Percentiles rank a stretch among this genome's conserved stretches.
phyloP scores from a whole-genome alignment of 306 rosid species.

The Prunus fruticosa region DNA sequence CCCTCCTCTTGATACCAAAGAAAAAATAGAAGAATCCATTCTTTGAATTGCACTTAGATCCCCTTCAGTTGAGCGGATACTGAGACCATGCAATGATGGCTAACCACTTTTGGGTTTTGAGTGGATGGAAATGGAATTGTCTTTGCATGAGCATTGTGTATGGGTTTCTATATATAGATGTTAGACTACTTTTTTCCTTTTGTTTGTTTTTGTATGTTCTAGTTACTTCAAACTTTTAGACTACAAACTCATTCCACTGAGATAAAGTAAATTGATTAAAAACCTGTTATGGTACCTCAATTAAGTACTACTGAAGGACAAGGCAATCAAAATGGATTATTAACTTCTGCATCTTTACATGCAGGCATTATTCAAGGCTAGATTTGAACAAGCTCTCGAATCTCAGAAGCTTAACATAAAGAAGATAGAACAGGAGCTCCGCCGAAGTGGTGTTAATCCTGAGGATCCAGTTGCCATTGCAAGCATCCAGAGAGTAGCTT shows the following conservation, averaged over 20 bases:
- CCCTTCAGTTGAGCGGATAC: background rate
- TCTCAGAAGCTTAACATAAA: constrained; percentile 93
- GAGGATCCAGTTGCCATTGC: constrained; percentile 98
- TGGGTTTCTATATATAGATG: constrained; percentile 12
- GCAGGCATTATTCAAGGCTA: constrained; percentile 98
- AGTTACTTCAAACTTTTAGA: constrained; percentile 2
- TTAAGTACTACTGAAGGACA: background rate
- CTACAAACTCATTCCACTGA: background rate
- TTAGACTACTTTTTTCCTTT: background rate
- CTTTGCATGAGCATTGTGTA: constrained; percentile 5
- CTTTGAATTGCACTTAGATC: background rate
- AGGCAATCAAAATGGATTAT: too few species aligned
- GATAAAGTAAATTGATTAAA: background rate
- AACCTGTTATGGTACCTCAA: background rate
- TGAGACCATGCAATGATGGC: background rate
- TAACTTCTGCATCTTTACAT: constrained; percentile 11
- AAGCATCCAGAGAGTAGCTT: constrained; percentile 92
- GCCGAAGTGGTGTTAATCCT: constrained; percentile 87
- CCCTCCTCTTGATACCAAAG: background rate
- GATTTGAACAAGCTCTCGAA: constrained; percentile 98
- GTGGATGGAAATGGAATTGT: constrained; percentile 1
- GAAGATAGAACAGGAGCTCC: constrained; percentile 89
- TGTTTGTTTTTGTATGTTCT: background rate
- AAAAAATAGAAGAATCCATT: too few species aligned
- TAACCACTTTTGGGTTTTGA: background rate